Base-by-base conservation (phyloP, 768 basidiomycete species). In the Pisolithus albus region DNA sequence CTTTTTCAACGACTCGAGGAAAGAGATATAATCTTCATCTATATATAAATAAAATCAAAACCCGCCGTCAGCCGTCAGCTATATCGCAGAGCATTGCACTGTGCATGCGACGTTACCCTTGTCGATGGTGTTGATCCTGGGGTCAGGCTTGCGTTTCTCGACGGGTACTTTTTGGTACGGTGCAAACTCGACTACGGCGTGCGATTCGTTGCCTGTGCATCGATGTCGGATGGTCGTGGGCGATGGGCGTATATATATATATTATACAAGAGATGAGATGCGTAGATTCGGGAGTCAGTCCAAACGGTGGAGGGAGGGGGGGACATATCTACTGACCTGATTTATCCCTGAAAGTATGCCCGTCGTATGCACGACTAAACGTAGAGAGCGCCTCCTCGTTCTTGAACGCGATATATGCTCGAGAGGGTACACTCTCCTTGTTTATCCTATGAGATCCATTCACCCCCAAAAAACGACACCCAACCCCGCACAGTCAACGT, bases 391-490 rank as follows among this genome's bases (percentile, higher is more conserved):
- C 71, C 16, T 88, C 88, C 50, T 85, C 82, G 15, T 70, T 78
- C 74, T 81, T 86, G 78, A 99, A 96, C 1, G 84, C 83, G 56
- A 96, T 86, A 65, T 97, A 97, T 11, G 95, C 95, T 39, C 94
- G 81, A 19, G 94, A 92, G 16, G 84, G 76, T 7, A 91, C 70
- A 51, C 84, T 87, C 72, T 94, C 92, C 73, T 88, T 90, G 70
- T 85, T 85, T 64, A 83, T 61, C 58, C 92, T 92, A 53, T 49
- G 15, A 30, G 3, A 42, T 40, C 6, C 34, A 23, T 23, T 4
- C 21, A n/a, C 21, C 21, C 21, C 21, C 21, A 23, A 23, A 23
- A 23, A 23, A 23, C n/a, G n/a, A 23, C 21, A 23, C 21, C 50
- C 5, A 46, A 32, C n/a, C 37, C 32, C n/a, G n/a, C 21, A 23